A percentile compares a stretch with the other conserved stretches of the same genome.
Conservation (phyloP, 2,329 filamentous ascomycete genomes). For the Metarhizium anisopliae region DNA sequence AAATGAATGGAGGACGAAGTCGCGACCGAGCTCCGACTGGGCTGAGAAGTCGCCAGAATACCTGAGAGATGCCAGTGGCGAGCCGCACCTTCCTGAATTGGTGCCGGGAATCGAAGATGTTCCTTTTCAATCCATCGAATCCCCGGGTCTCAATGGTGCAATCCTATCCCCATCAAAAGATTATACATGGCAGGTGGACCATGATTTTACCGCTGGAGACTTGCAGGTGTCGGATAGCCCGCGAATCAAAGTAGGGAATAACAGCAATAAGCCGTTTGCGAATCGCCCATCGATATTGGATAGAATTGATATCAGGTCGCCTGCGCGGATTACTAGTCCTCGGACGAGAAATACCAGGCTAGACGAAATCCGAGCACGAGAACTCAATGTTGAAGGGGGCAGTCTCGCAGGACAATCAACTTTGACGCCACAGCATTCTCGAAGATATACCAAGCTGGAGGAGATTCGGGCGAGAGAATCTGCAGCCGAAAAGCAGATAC, state of each 20-base stretch:
- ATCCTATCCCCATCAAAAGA: conserved; percentile 38
- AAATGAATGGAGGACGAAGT: conserved; percentile 5
- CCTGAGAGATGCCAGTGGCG: conserved; percentile 17
- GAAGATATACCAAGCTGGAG: conserved; percentile 23
- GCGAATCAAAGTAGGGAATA: conserved; percentile 30
- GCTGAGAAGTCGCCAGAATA: not conserved
- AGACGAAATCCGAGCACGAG: conserved; percentile 35
- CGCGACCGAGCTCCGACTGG: not conserved
- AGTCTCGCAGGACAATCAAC: conserved; percentile 7
- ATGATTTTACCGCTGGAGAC: conserved; percentile 49
- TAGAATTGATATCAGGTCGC: conserved; percentile 19
- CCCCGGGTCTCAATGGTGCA: not conserved
- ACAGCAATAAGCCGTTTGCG: conserved; percentile 24
- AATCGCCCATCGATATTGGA: conserved; percentile 22
- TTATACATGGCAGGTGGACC: conserved; percentile 47
- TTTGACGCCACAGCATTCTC: conserved; percentile 8
- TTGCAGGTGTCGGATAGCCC: conserved; percentile 48
- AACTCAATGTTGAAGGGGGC: conserved; percentile 26
- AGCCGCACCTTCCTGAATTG: conserved; percentile 25
- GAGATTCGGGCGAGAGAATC: conserved; percentile 27
- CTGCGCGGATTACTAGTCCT: conserved; percentile 17
- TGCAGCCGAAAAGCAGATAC: conserved; percentile 21
- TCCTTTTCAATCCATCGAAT: conserved; percentile 25
- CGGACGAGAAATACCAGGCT: conserved; percentile 31
- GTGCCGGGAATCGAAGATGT: conserved; percentile 29